A percentile compares a stretch with the other conserved stretches of the same genome.
phyloP scores from a whole-genome alignment of 768 basidiomycete genomes.

The Lactifluus rugatus region DNA sequence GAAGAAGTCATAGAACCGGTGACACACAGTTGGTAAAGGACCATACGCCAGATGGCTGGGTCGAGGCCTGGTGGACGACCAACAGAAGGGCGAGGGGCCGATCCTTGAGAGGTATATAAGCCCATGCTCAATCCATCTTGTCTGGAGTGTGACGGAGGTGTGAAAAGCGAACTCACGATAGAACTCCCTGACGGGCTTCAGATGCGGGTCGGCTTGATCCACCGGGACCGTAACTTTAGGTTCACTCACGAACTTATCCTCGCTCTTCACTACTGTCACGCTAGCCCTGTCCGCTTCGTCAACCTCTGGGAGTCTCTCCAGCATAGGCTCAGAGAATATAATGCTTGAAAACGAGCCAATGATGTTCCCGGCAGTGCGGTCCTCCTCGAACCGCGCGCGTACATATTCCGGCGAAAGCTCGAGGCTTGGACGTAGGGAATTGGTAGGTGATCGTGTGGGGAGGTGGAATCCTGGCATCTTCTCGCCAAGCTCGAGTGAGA shows the following conservation, averaged over 20 bases:
- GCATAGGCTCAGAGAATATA: neutral
- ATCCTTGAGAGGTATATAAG: constrained; percentile 9
- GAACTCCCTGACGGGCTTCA: constrained; percentile 3
- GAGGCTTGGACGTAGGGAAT: constrained; percentile 1
- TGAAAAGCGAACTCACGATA: constrained; percentile 4
- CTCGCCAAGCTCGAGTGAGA: constrained; percentile 2
- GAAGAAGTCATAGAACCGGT: neutral
- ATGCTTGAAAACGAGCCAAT: neutral
- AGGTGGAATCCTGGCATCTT: constrained; percentile 13
- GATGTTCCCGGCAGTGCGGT: neutral
- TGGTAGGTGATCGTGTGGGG: constrained; percentile 5
- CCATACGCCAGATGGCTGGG: constrained; percentile 40
- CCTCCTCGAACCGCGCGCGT: constrained; percentile 1
- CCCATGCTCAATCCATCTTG: neutral
- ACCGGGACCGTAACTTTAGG: neutral
- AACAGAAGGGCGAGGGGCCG: constrained; percentile 7
- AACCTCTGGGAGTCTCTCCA: constrained; percentile 4
- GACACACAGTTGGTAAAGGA: constrained; percentile 47
- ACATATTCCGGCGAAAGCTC: constrained; percentile 12
- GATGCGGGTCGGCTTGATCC: neutral
- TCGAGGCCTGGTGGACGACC: constrained; percentile 25
- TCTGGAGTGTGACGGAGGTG: neutral
- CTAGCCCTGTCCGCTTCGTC: constrained; percentile 1
- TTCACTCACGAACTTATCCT: neutral
- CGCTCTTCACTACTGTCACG: constrained; percentile 10